Percentiles rank a stretch among this genome's conserved stretches.
phyloP scores from a whole-genome alignment of 1,284 basidiomycete genomes.

The Fomitiporia mediterranea region DNA sequence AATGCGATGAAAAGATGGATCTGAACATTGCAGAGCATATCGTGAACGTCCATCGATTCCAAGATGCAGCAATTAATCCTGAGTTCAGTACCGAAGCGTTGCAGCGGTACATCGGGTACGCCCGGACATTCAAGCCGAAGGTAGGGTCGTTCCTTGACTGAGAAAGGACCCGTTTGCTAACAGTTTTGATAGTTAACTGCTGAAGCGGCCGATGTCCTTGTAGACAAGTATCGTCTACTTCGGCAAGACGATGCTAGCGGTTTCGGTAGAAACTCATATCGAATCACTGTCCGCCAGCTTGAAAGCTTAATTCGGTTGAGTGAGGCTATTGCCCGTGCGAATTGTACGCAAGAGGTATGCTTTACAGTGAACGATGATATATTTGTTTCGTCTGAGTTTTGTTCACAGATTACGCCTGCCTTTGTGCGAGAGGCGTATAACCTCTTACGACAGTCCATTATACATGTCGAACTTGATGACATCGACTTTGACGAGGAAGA shows the following conservation, averaged over 20 bases:
- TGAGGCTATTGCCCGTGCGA: constrained; percentile 95
- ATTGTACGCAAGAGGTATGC: constrained; percentile 83
- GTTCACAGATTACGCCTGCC: constrained; percentile 77
- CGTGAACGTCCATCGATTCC: constrained; percentile 95
- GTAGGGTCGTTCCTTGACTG: constrained; percentile 37
- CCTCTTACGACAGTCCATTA: constrained; percentile 94
- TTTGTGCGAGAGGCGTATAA: constrained; percentile 96
- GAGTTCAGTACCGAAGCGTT: constrained; percentile 97
- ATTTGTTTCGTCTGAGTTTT: no score
- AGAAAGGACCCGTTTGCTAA: neutral
- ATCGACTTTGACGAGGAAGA: constrained; percentile 97
- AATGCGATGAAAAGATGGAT: constrained; percentile 93
- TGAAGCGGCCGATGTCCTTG: constrained; percentile 88
- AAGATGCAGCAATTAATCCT: constrained; percentile 90
- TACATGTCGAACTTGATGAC: constrained; percentile 99
- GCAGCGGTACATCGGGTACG: constrained; percentile 96
- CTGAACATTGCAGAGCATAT: constrained; percentile 95
- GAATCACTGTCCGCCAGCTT: constrained; percentile 94
- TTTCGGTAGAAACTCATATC: constrained; percentile 86
- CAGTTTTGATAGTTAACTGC: constrained; percentile 67
- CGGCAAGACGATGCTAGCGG: constrained; percentile 91
- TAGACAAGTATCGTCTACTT: constrained; percentile 93
- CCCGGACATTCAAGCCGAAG: constrained; percentile 95
- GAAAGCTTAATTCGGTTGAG: constrained; percentile 97
- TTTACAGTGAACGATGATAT: neutral